Evolutionary conservation across 108 stramenopile species (phyloP).

Genomic region (Aurantiochytrium sp.): DNA sequence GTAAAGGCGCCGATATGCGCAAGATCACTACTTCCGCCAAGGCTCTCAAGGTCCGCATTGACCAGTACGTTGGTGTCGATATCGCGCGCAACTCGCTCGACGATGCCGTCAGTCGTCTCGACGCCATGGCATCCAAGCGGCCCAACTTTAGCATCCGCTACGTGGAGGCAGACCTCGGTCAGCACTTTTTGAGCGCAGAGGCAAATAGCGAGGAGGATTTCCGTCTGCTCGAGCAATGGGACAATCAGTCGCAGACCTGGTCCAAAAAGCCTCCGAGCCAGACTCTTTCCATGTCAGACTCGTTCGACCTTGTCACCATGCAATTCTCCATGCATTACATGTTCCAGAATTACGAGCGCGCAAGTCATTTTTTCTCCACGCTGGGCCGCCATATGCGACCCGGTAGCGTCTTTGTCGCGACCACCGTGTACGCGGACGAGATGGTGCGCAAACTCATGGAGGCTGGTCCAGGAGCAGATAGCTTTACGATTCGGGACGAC

Average conservation of each 20-base stretch:
- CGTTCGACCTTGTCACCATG: constrained; percentile 85
- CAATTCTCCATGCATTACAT: constrained; percentile 99
- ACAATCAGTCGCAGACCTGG: background rate
- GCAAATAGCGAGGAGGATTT: constrained; percentile 45
- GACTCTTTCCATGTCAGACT: constrained; percentile 25
- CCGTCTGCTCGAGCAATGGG: background rate
- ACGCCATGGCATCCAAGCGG: constrained; percentile 45
- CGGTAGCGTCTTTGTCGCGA: constrained; percentile 82
- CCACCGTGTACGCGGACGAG: constrained; percentile 79
- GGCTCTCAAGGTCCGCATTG: constrained; percentile 60
- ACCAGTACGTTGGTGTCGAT: constrained; percentile 85
- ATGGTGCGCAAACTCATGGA: constrained; percentile 28
- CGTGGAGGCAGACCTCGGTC: constrained; percentile 74
- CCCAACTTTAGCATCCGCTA: constrained; percentile 36
- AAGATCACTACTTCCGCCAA: constrained; percentile 50
- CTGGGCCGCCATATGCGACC: constrained; percentile 71
- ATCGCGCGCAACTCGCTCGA: constrained; percentile 84
- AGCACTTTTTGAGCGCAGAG: constrained; percentile 29
- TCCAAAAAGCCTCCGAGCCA: background rate
- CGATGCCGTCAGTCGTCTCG: constrained; percentile 78
- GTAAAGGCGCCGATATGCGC: constrained; percentile 94
- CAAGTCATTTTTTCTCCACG: constrained; percentile 74
- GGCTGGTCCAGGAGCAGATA: background rate
- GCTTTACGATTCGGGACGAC: background rate
- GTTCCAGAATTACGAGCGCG: constrained; percentile 75